Evolutionary conservation across 345 rosid genomes (phyloP), one percentile per base, ranked within the genome.

Genomic region (Rhodamnia argentea): DNA sequence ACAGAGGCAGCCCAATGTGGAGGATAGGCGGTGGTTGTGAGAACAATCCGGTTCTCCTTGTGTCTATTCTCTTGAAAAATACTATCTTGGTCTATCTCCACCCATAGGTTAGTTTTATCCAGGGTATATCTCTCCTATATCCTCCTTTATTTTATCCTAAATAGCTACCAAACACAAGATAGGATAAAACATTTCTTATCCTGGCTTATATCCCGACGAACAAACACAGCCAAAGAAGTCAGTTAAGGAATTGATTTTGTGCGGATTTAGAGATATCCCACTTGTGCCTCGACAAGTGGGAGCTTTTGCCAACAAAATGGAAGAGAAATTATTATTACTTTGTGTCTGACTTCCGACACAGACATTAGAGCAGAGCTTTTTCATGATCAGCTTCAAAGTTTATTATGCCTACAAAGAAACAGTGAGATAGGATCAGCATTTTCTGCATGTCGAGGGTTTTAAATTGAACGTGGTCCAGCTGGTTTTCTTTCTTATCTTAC

Each of bases 391-490:
- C 76, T 83, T 54, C 42, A 20, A 15, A n/a, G 37, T 14, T 83
- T n/a, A 42, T 42, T n/a, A 9, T 42, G 37, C 26, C 50, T 32
- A 82, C 14, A 53, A 55, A 83, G 37, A 29, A 54, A 20, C 22
- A 26, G 13, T 15, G 47, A 18, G 42, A 53, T 20, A 52, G 22
- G 44, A 83, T 42, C 84, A 16, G 18, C 84, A 55, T 37, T 4
- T 52, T 83, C 27, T 29, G 50, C 60, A 54, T 83, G 62, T 54
- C 23, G 59, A 29, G 24, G 84, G 14, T 83, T 32, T 53, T 29
- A 16, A 53, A 83, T 56, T 54, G 84, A 83, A 83, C 84, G 84
- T 83, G 84, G 62, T 40, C 64, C 55, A 83, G 64, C 60, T 83
- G 84, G 57, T 47, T n/a, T 83, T 54, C 59, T 57, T 83, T 54